phyloP scores from a whole-genome alignment of 805 yeast species.

The Ogataea henricii region DNA sequence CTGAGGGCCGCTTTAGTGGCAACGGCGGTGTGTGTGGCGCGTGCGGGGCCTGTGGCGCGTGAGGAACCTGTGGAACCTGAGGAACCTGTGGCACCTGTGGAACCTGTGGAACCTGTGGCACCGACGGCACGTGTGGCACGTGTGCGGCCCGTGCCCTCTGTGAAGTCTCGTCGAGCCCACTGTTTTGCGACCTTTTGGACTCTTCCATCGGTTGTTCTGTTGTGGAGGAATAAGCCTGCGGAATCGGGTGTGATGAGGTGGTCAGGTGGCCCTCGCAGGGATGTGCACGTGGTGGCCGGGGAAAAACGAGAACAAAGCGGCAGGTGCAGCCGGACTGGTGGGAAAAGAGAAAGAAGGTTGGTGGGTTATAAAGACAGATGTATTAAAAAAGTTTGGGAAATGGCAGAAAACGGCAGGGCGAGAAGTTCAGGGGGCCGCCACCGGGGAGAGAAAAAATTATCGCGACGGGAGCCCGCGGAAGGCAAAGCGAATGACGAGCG shows the following conservation, averaged over 20 bases:
- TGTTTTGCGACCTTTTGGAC: background rate
- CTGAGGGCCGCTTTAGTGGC: background rate
- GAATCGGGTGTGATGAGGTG: background rate
- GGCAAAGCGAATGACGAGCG: background rate
- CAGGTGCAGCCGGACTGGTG: background rate
- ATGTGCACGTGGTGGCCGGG: background rate
- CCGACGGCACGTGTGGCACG: background rate
- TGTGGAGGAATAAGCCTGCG: background rate
- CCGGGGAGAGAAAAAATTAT: too few species aligned
- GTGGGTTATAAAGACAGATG: background rate
- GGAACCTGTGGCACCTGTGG: background rate
- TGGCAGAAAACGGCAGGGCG: constrained; percentile 1
- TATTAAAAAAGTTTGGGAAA: background rate
- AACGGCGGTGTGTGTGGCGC: too few species aligned
- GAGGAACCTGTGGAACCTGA: background rate
- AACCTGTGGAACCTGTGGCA: background rate
- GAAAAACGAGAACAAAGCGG: background rate
- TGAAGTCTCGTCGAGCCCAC: background rate
- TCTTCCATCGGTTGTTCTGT: background rate
- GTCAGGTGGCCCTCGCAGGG: background rate
- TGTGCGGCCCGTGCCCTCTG: background rate
- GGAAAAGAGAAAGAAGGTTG: background rate
- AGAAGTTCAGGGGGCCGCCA: background rate
- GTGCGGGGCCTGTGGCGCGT: background rate
- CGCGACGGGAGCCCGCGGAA: background rate